A percentile compares a stretch with the other conserved stretches of the same genome.
phyloP scores from a whole-genome alignment of 2,329 filamentous ascomycete species.

The Cryphonectria nitschkei region DNA sequence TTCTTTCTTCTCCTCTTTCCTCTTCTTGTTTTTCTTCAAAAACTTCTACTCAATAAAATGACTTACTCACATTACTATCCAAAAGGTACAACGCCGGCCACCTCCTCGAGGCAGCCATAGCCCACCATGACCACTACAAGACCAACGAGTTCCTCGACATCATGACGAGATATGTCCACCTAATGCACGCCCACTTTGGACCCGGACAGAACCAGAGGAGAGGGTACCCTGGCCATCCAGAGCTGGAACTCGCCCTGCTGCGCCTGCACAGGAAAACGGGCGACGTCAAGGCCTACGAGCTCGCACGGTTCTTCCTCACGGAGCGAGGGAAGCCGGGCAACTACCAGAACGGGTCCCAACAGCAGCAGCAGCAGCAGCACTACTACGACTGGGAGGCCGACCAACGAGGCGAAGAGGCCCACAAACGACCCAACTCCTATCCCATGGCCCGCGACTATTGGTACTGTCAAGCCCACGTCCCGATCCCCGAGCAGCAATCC shows the following conservation, averaged over 20 bases:
- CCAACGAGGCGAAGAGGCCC: constrained; percentile 52
- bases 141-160: constrained; percentile 56
- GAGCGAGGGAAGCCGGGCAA: constrained; percentile 58
- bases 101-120: constrained; percentile 63
- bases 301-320: constrained; percentile 60
- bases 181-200: constrained; percentile 57
- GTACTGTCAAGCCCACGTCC: constrained; percentile 62
- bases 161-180: constrained; percentile 57
- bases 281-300: constrained; percentile 42
- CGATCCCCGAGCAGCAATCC: constrained; percentile 55
- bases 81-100: constrained; percentile 63
- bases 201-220: constrained; percentile 51
- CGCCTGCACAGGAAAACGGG: constrained; percentile 43
- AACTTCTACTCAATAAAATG: no score
- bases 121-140: constrained; percentile 56
- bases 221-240: constrained; percentile 64
- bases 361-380: constrained; percentile 49
- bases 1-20: no score
- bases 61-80: neutral
- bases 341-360: constrained; percentile 41
- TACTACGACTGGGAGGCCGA: constrained; percentile 59
- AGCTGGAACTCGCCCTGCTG: constrained; percentile 53
- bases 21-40: no score
- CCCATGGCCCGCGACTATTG: constrained; percentile 45
- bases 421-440: constrained; percentile 52